Percentiles rank a stretch among this genome's conserved stretches.
phyloP scores from a whole-genome alignment of 2,329 filamentous ascomycete genomes.

The Lachnellula hyalina region DNA sequence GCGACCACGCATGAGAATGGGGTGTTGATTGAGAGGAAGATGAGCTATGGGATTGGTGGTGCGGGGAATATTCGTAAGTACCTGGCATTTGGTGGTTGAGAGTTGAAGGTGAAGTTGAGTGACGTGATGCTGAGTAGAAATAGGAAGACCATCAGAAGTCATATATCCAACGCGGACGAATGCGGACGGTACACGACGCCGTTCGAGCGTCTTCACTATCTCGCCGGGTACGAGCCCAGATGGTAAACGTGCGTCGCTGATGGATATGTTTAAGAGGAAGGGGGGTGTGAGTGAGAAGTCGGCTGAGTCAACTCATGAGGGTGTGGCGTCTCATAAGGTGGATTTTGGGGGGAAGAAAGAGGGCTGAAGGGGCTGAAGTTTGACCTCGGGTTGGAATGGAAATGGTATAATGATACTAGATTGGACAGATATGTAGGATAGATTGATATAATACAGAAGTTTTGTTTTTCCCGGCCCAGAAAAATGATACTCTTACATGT shows the following conservation, averaged over 20 bases:
- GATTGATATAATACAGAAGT: not conserved
- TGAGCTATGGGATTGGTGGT: slow-evolving; percentile 29
- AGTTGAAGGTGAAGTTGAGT: not conserved
- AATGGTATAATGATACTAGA: not conserved
- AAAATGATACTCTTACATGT: not conserved
- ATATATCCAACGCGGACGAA: slow-evolving; percentile 21
- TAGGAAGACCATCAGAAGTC: slow-evolving; percentile 28
- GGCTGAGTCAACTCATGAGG: not conserved
- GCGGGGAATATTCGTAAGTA: slow-evolving; percentile 30
- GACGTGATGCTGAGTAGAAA: not conserved
- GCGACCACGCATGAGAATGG: not conserved
- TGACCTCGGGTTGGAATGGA: not conserved
- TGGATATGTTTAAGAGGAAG: slow-evolving; percentile 18
- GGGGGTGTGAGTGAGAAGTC: not conserved
- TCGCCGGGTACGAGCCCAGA: slow-evolving; percentile 14
- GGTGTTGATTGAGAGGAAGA: slow-evolving; percentile 17
- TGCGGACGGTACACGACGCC: slow-evolving; percentile 17
- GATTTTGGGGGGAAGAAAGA: slow-evolving; percentile 2
- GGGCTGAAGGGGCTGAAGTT: not conserved
- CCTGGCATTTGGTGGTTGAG: not conserved
- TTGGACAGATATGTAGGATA: not conserved
- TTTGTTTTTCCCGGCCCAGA: not conserved
- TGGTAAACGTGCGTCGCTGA: slow-evolving; percentile 13
- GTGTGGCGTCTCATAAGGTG: slow-evolving; percentile 6
- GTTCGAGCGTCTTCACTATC: slow-evolving; percentile 20